Base-by-base conservation (phyloP, 345 rosid genomes). In the Aquilaria yunnanensis region DNA sequence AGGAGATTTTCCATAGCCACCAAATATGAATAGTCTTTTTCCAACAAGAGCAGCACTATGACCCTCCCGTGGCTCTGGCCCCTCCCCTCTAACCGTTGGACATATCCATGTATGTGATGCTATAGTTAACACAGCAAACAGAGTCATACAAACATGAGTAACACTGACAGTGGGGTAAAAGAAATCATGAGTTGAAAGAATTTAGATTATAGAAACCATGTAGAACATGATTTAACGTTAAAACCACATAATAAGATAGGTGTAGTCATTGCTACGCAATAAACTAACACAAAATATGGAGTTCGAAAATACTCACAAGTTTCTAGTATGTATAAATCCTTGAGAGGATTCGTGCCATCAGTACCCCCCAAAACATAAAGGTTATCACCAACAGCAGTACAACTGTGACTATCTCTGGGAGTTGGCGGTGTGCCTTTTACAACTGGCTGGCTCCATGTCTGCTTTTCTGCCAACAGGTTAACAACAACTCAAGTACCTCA, bases 391-490 rank as follows among this genome's bases (percentile, higher is more conserved):
- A 94, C 80, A 45, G 88, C 67, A 2, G 97, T 86, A 72, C 90
- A 88, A 67, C 83, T 88, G 75, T 94, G 99, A 77, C 99, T 94
- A 71, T 94, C 99, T 78, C 99, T 86, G 1, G 96, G 90, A 63
- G 75, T 59, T 23, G 99, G 97, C 0, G 87, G 92, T 4, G 65
- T 75, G 69, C 97, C 96, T 64, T 81, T 82, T 54, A 83, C 74
- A 43, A 49, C 59, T 31, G 97, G 97, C 69, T 80, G 91, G 68
- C 88, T 81, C 99, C 99, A 95, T 67, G 74, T 73, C 78, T 85
- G 96, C 64, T 70, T 82, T 61, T 73, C 99, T 90, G 85, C 75
- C 72, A 63, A 70, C 60, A 72, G 54, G 54, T 70, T 54, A 57
- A 32, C 55, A 34, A 49, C 29, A 55, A 53, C 30, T 43, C 29